Base-by-base conservation (phyloP, 495 filamentous ascomycete species). In the Aspergillus leporis region DNA sequence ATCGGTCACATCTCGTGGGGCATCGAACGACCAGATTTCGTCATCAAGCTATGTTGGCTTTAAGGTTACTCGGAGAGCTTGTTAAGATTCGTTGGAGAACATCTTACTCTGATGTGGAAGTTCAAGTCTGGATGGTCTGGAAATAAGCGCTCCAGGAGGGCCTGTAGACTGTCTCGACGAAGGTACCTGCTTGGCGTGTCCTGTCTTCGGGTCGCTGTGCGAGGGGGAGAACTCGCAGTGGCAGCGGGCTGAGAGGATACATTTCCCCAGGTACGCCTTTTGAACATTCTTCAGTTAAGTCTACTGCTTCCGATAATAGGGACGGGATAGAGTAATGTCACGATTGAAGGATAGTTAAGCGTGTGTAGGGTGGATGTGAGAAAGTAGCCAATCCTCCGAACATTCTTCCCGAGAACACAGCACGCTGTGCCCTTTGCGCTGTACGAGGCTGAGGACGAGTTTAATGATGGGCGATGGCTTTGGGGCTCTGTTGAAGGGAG, bases 21-120 rank as follows among this genome's bases (percentile, higher is more conserved):
- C 73, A 41, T 65, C 70, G 41, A 76, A 76, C 25, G 59, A 66
- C 68, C 70, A 73, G 28, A 69, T 64, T 50, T 74, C 70, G 19
- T 74, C 68, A 60, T 66, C 65, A 51, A 69, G 34, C 73, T 76
- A 7, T 52, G 41, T 19, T 14, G 19, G n/a, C 8, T 7, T 45
- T 21, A 45, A 45, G 41, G 41, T 45, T 45, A 45, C 16, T 1
- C 5, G 2, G n/a, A 21, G 1, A 14, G 8, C 9, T 40, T 40
- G 3, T 45, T 45, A 2, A 19, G 41, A 12, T 9, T 43, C 8
- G 2, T n/a, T 2, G 34, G 34, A 2, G 10, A 8, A 18, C 9
- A 18, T 30, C 61, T 56, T 62, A 58, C 59, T 30, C 66, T 34
- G 49, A 76, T 72, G 45, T 66, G 64, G 55, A 76, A 74, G 41